A percentile compares a stretch with the other conserved stretches of the same genome.
phyloP scores from a whole-genome alignment of 2,329 filamentous ascomycete species.

The Pseudovirgaria hyperparasitica region DNA sequence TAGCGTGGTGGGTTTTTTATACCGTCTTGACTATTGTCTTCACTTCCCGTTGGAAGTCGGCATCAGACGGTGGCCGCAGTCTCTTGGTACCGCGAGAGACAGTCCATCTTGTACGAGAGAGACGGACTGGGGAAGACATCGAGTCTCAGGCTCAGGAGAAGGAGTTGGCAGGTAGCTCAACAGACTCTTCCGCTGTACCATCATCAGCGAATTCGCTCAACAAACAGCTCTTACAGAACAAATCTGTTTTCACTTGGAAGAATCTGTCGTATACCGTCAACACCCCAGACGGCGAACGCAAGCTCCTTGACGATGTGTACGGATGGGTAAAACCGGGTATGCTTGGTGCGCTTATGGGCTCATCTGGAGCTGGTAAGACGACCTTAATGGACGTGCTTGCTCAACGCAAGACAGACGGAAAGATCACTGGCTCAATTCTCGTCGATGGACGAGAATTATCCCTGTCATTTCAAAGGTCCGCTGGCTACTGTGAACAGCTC shows the following conservation, averaged over 20 bases:
- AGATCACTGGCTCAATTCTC: constrained; percentile 49
- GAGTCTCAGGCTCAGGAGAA: too few species aligned
- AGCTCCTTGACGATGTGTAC: constrained; percentile 7
- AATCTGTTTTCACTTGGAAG: constrained; percentile 56
- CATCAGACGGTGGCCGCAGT: constrained; percentile 38
- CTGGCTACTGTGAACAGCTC: constrained; percentile 35
- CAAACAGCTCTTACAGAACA: constrained; percentile 50
- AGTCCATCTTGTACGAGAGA: too few species aligned
- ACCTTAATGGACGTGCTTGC: constrained; percentile 70
- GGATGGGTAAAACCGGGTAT: constrained; percentile 7
- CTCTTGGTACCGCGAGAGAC: constrained; percentile 51
- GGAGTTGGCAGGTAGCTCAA: too few species aligned
- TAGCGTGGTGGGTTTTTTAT: constrained; percentile 50
- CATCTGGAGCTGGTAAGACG: constrained; percentile 64
- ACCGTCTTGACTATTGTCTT: constrained; percentile 44
- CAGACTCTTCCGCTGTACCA: too few species aligned
- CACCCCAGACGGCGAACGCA: constrained; percentile 7
- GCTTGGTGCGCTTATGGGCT: constrained; percentile 6
- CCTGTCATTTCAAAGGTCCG: constrained; percentile 43
- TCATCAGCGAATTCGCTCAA: too few species aligned
- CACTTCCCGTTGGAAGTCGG: constrained; percentile 44
- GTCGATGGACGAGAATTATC: constrained; percentile 46
- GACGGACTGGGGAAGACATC: constrained; percentile 29
- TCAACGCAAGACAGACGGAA: constrained; percentile 50
- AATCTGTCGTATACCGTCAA: constrained; percentile 6